Base-by-base conservation (phyloP, 1,284 basidiomycete genomes). In the Cryptococcus amylolentus region DNA sequence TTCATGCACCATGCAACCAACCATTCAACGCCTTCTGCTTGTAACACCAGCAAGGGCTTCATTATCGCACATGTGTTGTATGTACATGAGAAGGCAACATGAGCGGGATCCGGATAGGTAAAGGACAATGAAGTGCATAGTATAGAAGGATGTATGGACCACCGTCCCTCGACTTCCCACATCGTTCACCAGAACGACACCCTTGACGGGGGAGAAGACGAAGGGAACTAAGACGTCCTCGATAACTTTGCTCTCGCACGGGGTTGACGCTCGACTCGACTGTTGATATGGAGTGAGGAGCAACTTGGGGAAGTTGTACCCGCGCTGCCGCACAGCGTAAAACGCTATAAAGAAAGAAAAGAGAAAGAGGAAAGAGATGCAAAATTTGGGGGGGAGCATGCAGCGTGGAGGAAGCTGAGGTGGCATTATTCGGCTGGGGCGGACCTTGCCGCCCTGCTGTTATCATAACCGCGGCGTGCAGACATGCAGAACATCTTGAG, bases 251-350 rank as follows among this genome's bases (percentile, higher is more conserved):
- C 55, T 70, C 67, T 72, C 48, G 67, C 65, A 57, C 58, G 58
- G 62, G 68, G 47, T 68, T 72, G 71, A 72, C 71, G 66, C 71
- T 72, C 71, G 60, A 72, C 65, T 61, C 56, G 50, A 51, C 56
- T 39, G 43, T 44, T 23, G 31, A 14, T 44, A 43, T n/a, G 42
- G 57, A 54, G 60, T 49, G 56, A 65, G 60, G 70, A 70, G 68
- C 70, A 70, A 72, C 67, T 63, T 59, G 55, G 70, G 65, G 64
- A 58, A 64, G 59, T 57, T 35, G 49, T 27, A 57, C 59, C 56
- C 49, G 45, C 27, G 56, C 59, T 57, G 59, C 59, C 59, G 59
- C 59, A 61, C 59, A 54, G 55, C 55, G 49, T 49, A 37, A 46
- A 55, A 61, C 42, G 42, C 46, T 35, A 46, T 50, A 44, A 54